Evolutionary conservation across 2,329 filamentous ascomycete genomes (phyloP), one percentile per base, ranked within the genome.

Genomic region (Exophiala oligosperma): DNA sequence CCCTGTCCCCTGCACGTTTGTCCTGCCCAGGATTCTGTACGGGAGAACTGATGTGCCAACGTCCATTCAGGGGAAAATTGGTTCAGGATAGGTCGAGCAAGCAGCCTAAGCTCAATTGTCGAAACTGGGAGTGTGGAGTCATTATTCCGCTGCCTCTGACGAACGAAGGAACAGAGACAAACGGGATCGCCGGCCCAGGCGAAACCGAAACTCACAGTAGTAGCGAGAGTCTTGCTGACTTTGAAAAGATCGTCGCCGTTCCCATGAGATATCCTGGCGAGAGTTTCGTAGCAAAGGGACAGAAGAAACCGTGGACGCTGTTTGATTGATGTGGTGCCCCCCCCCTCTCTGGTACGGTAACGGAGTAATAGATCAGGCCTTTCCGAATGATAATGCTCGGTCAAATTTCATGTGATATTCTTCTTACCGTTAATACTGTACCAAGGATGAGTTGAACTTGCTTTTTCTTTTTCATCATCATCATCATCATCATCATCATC

Each of bases 81-180:
- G 84, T 87, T 54, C 86, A 86, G 68, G 88, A 95, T 67, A 85
- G 82, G 65, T 74, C 72, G 6, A 88, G 84, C 2, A 87, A 87
- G 61, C 74, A 83, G 61, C 83, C 85, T 11, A 96, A 91, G 72
- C 79, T 97, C 62, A 92, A 83, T 62, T 92, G 89, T 72, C 86
- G 90, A 54, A 99, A 97, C 72, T 97, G 93, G 92, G 94, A 97
- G 75, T 96, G 92, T 69, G 94, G 94, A 37, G 90, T 99, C 1
- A 67, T 97, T 24, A 71, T 97, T 41, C 85, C 87, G 8, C 77
- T 89, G 24, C 62, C 62, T 68, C 64, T 54, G 57, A 59, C 46
- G 23, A 37, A 47, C 17, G 29, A 59, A 24, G 44, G 44, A 2
- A 56, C 48, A n/a, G 52, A 49, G 2, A 53, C 66, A 14, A 37